Base-by-base conservation (phyloP, 495 filamentous ascomycete species). In the Penicillium cataractarum region DNA sequence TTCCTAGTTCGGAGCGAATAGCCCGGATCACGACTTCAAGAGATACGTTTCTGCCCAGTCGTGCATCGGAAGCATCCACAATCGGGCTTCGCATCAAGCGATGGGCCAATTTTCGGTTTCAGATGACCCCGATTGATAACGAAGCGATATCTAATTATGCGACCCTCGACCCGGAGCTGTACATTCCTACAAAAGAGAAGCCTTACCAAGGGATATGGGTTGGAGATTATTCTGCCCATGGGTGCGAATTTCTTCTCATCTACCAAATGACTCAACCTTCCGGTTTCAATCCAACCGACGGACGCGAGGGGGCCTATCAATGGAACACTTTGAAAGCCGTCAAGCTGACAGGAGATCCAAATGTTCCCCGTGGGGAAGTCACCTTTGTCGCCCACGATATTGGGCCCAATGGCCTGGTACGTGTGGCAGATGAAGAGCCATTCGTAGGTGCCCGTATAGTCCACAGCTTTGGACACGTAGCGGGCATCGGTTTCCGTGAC, bases 121-220 rank as follows among this genome's bases (percentile, higher is more conserved):
- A 82, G 17, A 78, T 48, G 1, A 19, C 27, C 77, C 39, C 78
- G 21, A 44, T 22, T 22, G 58, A 86, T 37, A 85, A 82, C n/a
- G 88, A 92, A 62, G 83, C 87, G 15, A 74, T 93, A 27, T 78
- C 84, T 31, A 96, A 90, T 1, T 97, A 87, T 64, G 82, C 89
- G 15, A 93, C 94, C 0, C 80, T 98, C 3, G 85, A 90, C 58
- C 82, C 85, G 15, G 78, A 75, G 5, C 70, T 87, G 24, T 97
- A 95, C 69, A 92, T 87, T 0, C 92, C 93, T 0, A 93, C 92
- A 0, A 71, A 74, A n/a, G 79, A 86, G 42, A 92, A 92, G 71
- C 93, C 92, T 1, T 96, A 84, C 69, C 87, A 90, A 63, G 94
- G 94, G 0, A 89, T 98, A 24, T 98, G 91, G 91, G 89, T 94